Evolutionary conservation across 2,329 filamentous ascomycete genomes (phyloP).

Genomic region (Claviceps spartinae): DNA sequence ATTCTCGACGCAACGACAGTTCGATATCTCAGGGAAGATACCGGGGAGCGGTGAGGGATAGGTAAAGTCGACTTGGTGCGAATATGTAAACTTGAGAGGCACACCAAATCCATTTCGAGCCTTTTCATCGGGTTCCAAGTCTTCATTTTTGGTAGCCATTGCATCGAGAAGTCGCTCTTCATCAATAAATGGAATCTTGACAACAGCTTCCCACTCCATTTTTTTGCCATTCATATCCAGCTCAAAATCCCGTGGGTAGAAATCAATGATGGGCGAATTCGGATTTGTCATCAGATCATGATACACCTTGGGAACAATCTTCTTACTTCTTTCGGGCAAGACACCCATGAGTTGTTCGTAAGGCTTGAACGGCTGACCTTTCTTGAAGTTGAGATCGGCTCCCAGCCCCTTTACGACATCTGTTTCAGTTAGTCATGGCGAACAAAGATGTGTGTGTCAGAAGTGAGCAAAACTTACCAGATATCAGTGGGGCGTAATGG

Average conservation of each 20-base stretch:
- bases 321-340: constrained; percentile 91
- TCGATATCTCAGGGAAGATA: constrained; percentile 75
- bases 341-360: constrained; percentile 98
- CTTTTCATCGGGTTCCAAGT: constrained; percentile 67
- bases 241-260: constrained; percentile 93
- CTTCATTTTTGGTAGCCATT: constrained; percentile 71
- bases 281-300: constrained; percentile 86
- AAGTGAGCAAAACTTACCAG: constrained; percentile 35
- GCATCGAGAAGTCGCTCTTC: constrained; percentile 72
- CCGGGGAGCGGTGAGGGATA: constrained; percentile 83
- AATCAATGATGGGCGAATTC: constrained; percentile 88
- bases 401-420: constrained; percentile 81
- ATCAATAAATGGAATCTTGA: constrained; percentile 98
- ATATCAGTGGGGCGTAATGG: constrained; percentile 96
- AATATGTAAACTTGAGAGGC: constrained; percentile 83
- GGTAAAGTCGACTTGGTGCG: constrained; percentile 58
- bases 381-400: constrained; percentile 80
- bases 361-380: constrained; percentile 88
- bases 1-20: constrained; percentile 88
- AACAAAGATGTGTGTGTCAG: background rate
- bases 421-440: constrained; percentile 18
- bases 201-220: constrained; percentile 98
- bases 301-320: constrained; percentile 78
- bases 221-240: constrained; percentile 99
- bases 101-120: constrained; percentile 82